These are phyloP conservation scores for Aspergillus tanneri DNA, from an alignment of 2,329 filamentous ascomycete genomes.

Conservation along the genomic window DNA sequence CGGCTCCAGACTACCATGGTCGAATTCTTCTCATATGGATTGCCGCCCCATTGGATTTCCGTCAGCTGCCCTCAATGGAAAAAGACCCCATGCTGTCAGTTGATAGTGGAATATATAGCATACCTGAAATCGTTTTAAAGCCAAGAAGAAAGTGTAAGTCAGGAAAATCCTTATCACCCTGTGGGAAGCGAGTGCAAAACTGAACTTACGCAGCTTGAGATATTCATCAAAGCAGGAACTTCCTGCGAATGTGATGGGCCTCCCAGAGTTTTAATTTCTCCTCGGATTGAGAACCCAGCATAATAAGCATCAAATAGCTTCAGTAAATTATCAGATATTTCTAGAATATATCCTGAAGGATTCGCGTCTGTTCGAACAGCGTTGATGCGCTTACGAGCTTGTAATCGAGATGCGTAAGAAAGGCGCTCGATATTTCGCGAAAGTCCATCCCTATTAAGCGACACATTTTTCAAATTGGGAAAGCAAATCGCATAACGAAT, in stretches of 20 bases:
- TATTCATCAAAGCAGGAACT: constrained; percentile 79
- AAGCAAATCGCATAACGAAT: constrained; percentile 82
- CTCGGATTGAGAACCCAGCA: constrained; percentile 76
- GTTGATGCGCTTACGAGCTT: constrained; percentile 84
- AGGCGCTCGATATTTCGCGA: constrained; percentile 84
- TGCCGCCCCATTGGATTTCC: constrained; percentile 71
- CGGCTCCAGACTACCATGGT: constrained; percentile 72
- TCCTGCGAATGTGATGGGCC: constrained; percentile 75
- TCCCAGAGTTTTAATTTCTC: constrained; percentile 86
- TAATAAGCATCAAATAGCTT: constrained; percentile 86
- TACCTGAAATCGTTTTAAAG: constrained; percentile 72
- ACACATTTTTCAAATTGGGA: constrained; percentile 90
- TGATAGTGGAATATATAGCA: constrained; percentile 79
- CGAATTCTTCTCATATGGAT: constrained; percentile 67
- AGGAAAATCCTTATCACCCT: constrained; percentile 74
- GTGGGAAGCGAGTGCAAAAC: constrained; percentile 73
- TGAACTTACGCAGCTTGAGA: constrained; percentile 70
- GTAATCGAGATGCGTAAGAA: constrained; percentile 79
- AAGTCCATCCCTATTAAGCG: constrained; percentile 81
- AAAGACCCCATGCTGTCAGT: constrained; percentile 76
- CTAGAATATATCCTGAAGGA: constrained; percentile 85
- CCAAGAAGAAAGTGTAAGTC: constrained; percentile 78
- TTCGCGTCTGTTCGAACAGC: constrained; percentile 79
- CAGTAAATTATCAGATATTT: constrained; percentile 80
- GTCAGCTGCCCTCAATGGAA: constrained; percentile 76